A percentile compares a stretch with the other conserved stretches of the same genome.
These are phyloP conservation scores for Oryza meridionalis DNA, from an alignment of 176 grass and related monocot genomes.

Conservation along the genomic window DNA sequence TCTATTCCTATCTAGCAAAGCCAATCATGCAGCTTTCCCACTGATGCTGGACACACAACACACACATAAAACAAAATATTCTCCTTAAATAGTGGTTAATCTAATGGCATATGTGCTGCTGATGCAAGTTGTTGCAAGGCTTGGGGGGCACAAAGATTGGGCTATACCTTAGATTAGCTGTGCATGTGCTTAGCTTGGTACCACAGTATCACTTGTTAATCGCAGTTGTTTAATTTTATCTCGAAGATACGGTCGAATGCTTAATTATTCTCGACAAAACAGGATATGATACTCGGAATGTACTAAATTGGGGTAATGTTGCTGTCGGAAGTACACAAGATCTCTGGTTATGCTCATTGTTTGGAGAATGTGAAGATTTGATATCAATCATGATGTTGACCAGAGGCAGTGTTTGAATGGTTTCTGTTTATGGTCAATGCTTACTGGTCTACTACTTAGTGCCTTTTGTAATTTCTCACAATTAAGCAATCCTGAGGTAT, in stretches of 20 bases:
- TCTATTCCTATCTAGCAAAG: conserved; percentile 42
- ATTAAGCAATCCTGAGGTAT: background rate
- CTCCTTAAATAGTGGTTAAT: conserved; percentile 37
- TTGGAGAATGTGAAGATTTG: conserved; percentile 30
- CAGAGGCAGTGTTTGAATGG: background rate
- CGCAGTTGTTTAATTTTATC: background rate
- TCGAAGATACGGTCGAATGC: conserved; percentile 21
- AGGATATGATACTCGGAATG: conserved; percentile 18
- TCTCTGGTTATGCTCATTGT: conserved; percentile 15
- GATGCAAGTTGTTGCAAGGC: conserved; percentile 36
- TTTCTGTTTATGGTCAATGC: background rate
- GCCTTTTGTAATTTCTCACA: background rate
- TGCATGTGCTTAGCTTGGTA: conserved; percentile 26
- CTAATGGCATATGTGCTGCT: conserved; percentile 41
- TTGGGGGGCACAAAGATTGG: conserved; percentile 38
- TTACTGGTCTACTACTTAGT: background rate
- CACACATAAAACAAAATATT: conserved; percentile 36
- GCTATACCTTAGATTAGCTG: conserved; percentile 17
- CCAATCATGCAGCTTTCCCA: conserved; percentile 50
- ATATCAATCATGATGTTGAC: conserved; percentile 30
- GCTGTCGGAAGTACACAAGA: background rate
- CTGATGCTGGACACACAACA: conserved; percentile 37
- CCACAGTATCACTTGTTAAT: conserved; percentile 29
- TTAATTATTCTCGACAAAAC: conserved; percentile 41
- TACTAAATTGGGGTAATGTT: conserved; percentile 29